Evolutionary conservation across 176 grass and related monocot species (phyloP).

Genomic region (Stipa capillata): DNA sequence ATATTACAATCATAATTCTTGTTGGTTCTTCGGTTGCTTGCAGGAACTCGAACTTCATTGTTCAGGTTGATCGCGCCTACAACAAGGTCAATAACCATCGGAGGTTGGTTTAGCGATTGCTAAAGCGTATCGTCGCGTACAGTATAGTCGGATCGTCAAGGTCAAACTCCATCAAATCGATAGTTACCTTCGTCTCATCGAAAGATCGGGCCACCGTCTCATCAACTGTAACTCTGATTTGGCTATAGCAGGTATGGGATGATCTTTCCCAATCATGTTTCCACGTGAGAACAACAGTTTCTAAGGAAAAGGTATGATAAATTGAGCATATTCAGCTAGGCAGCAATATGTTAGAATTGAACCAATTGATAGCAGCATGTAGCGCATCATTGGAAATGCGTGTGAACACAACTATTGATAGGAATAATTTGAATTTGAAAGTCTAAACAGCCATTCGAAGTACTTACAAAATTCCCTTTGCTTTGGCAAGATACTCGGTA

Average conservation of each 20-base stretch:
- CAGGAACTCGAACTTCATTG: too few relatives aligned
- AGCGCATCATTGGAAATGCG: slow-evolving; percentile 4
- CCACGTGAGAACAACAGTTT: slow-evolving; percentile 86
- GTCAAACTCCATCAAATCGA: too few relatives aligned
- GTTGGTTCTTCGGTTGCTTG: too few relatives aligned
- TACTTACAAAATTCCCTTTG: slow-evolving; percentile 77
- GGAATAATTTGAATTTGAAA: background rate
- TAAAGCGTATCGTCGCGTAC: too few relatives aligned
- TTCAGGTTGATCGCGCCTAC: too few relatives aligned
- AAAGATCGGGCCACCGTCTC: too few relatives aligned
- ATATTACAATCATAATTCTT: too few relatives aligned
- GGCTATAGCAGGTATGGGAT: slow-evolving; percentile 56
- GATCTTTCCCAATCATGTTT: slow-evolving; percentile 84
- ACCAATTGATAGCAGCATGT: background rate
- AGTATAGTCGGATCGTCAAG: too few relatives aligned
- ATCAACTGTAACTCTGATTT: slow-evolving; percentile 49
- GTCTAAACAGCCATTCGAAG: background rate
- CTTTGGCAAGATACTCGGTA: slow-evolving; percentile 71
- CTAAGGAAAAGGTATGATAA: slow-evolving; percentile 33
- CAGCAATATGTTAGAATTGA: background rate
- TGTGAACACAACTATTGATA: background rate
- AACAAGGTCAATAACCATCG: too few relatives aligned
- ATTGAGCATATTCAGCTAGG: slow-evolving; percentile 1
- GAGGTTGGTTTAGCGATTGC: too few relatives aligned
- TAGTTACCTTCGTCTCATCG: too few relatives aligned